These are phyloP conservation scores for Plasmodium berghei DNA, from an alignment of 169 alveolate genomes.

Conservation along the genomic window DNA sequence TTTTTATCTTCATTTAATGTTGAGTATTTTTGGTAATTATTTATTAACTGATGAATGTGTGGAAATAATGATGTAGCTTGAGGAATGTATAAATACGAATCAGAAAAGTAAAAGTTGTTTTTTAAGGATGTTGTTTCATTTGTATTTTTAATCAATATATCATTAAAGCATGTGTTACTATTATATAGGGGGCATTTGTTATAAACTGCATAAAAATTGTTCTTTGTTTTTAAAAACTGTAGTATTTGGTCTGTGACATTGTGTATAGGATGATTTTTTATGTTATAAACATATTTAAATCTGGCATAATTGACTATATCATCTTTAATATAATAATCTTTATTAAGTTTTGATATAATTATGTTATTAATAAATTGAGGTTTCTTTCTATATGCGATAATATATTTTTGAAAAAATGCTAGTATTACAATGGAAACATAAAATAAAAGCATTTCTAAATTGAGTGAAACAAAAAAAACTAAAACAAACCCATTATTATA, in stretches of 20 bases:
- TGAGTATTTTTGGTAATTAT: neutral
- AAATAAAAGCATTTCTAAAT: conserved; percentile 31
- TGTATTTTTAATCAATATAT: conserved; percentile 51
- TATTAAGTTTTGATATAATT: conserved; percentile 41
- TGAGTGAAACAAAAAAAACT: neutral
- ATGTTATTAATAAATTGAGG: conserved; percentile 21
- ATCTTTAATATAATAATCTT: conserved; percentile 42
- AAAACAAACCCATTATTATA: too few species aligned
- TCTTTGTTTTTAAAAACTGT: conserved; percentile 34
- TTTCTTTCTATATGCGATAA: conserved; percentile 5
- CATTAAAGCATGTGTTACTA: conserved; percentile 51
- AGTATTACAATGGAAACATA: neutral
- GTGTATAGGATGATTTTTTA: conserved; percentile 69
- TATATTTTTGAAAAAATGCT: neutral
- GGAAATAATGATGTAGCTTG: conserved; percentile 75
- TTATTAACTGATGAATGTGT: conserved; percentile 17
- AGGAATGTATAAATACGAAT: conserved; percentile 40
- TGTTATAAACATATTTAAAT: conserved; percentile 72
- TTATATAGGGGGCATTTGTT: conserved; percentile 69
- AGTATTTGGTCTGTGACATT: conserved; percentile 32
- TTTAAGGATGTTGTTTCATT: conserved; percentile 59
- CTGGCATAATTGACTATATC: conserved; percentile 68
- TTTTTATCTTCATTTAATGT: neutral
- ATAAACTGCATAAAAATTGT: conserved; percentile 28
- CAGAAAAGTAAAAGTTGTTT: conserved; percentile 63